These are phyloP conservation scores for Cerrena zonata DNA, from an alignment of 1,284 basidiomycete species.

Conservation along the genomic window DNA sequence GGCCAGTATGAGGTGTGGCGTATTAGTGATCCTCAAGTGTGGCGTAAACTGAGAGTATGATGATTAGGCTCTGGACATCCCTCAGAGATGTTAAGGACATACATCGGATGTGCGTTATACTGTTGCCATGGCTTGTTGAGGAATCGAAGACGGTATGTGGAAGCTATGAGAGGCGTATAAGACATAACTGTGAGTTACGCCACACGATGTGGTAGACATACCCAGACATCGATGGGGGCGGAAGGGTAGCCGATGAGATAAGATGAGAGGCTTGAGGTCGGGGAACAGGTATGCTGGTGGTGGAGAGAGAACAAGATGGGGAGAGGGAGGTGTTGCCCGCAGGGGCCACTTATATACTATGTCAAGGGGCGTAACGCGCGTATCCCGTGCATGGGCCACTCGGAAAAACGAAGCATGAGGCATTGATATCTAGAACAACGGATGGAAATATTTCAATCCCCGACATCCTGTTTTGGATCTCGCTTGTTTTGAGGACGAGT, in stretches of 20 bases:
- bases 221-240: not conserved
- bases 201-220: not conserved
- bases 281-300: slow-evolving; percentile 1
- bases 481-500: not conserved
- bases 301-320: not conserved
- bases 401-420: not conserved
- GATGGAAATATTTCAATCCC: not conserved
- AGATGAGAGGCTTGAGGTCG: not conserved
- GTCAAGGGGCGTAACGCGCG: too few species aligned
- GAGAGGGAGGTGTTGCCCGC: not conserved
- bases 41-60: not conserved
- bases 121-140: not conserved
- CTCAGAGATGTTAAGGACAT: not conserved
- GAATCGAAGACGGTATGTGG: not conserved
- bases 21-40: not conserved
- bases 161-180: not conserved
- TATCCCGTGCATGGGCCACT: not conserved
- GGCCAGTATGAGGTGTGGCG: too few species aligned
- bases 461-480: not conserved
- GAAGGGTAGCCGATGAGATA: not conserved
- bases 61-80: too few species aligned
- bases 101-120: not conserved
- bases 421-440: not conserved
- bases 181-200: not conserved
- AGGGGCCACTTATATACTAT: not conserved